Conservation (phyloP, 139 green algal genomes). For the Volvox africanus region DNA sequence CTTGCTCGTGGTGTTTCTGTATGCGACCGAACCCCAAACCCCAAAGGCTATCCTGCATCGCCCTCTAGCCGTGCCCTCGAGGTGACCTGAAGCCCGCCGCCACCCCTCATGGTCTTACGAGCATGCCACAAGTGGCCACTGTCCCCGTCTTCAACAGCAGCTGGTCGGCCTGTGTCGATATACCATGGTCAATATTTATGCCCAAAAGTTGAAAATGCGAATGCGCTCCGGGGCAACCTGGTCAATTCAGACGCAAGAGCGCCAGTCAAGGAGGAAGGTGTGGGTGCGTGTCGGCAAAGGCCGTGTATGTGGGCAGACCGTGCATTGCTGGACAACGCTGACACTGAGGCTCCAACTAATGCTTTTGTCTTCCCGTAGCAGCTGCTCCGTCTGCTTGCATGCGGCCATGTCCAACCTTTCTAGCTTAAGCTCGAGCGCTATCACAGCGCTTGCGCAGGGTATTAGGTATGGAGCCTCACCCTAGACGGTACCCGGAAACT, state of each 20-base stretch:
- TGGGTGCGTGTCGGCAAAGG: background rate
- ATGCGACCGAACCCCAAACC: no score
- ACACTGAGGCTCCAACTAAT: background rate
- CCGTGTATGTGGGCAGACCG: no score
- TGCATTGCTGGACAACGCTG: background rate
- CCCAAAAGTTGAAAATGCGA: conserved; percentile 87
- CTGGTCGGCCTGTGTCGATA: conserved; percentile 86
- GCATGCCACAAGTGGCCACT: conserved; percentile 70
- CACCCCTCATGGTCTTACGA: background rate
- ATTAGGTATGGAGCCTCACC: no score
- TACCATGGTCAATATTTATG: conserved; percentile 94
- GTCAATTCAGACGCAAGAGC: background rate
- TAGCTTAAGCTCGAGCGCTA: background rate
- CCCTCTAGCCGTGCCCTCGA: no score
- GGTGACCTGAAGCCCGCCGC: no score
- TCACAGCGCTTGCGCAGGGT: background rate
- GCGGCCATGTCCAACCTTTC: conserved; percentile 45
- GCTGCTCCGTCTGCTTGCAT: conserved; percentile 28
- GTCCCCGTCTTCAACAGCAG: conserved; percentile 89
- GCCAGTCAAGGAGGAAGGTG: background rate
- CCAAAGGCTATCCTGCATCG: no score
- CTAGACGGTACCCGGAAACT: no score
- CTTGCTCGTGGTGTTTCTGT: no score
- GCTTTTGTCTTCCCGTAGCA: conserved; percentile 29
- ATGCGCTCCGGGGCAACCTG: conserved; percentile 70